A percentile compares a stretch with the other conserved stretches of the same genome.
These are phyloP conservation scores for Yamadazyma laniorum DNA, from an alignment of 805 yeast species.

Conservation along the genomic window DNA sequence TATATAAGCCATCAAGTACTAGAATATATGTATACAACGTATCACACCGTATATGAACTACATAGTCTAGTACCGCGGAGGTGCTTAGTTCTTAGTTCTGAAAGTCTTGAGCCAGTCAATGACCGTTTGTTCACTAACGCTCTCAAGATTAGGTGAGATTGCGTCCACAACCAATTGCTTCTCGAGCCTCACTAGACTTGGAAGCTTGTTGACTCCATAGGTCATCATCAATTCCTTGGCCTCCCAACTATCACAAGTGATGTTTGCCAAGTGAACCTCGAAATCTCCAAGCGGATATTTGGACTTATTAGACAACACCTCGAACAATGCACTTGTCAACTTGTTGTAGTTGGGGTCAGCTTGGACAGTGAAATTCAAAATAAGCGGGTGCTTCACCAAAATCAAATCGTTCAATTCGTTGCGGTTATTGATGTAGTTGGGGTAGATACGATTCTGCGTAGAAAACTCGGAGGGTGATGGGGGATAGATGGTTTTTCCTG, in stretches of 20 bases:
- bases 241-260: slow-evolving; percentile 66
- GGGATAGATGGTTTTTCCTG: slow-evolving; percentile 26
- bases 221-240: slow-evolving; percentile 56
- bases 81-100: not conserved
- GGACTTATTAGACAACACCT: slow-evolving; percentile 21
- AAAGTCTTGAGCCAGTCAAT: slow-evolving; percentile 23
- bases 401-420: slow-evolving; percentile 58
- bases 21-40: too few relatives aligned
- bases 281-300: slow-evolving; percentile 41
- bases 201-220: slow-evolving; percentile 56
- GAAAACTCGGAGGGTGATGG: slow-evolving; percentile 42
- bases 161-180: slow-evolving; percentile 56
- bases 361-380: slow-evolving; percentile 68
- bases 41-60: too few relatives aligned
- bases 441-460: slow-evolving; percentile 39
- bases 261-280: slow-evolving; percentile 61
- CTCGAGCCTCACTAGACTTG: slow-evolving; percentile 63
- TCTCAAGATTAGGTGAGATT: slow-evolving; percentile 15
- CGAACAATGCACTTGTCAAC: slow-evolving; percentile 58
- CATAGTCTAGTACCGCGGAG: too few relatives aligned
- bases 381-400: slow-evolving; percentile 56
- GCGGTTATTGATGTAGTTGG: slow-evolving; percentile 47
- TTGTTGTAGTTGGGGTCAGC: slow-evolving; percentile 63
- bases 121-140: slow-evolving; percentile 29
- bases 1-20: too few relatives aligned